Conservation (phyloP, 2,329 filamentous ascomycete species). For the Cadophora sp. region DNA sequence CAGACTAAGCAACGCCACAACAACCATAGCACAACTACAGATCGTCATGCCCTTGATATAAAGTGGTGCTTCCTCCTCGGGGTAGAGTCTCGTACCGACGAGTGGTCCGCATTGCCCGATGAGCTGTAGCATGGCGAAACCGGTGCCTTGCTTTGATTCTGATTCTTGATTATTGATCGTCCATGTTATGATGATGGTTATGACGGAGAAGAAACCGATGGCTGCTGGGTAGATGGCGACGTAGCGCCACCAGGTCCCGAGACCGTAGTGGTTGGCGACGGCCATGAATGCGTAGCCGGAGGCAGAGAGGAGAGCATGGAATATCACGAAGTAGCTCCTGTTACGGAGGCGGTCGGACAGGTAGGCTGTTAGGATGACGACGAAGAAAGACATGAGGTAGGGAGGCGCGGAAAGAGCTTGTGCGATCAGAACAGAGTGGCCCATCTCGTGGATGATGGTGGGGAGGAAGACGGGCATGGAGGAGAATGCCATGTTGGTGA, state of each 20-base stretch:
- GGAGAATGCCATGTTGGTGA: constrained; percentile 86
- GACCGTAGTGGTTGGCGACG: constrained; percentile 56
- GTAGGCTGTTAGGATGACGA: constrained; percentile 75
- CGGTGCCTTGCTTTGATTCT: constrained; percentile 73
- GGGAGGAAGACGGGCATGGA: constrained; percentile 89
- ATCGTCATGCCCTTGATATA: constrained; percentile 57
- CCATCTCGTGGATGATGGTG: constrained; percentile 79
- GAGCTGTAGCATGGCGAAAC: constrained; percentile 81
- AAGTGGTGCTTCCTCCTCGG: constrained; percentile 54
- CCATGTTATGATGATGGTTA: constrained; percentile 88
- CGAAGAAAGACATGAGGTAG: constrained; percentile 76
- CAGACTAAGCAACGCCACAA: constrained; percentile 52
- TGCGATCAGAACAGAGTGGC: constrained; percentile 68
- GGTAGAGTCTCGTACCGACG: constrained; percentile 61
- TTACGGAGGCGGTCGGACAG: constrained; percentile 71
- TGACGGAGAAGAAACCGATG: constrained; percentile 81
- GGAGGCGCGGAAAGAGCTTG: constrained; percentile 85
- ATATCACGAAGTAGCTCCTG: constrained; percentile 70
- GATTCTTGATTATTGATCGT: constrained; percentile 83
- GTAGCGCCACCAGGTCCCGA: constrained; percentile 66
- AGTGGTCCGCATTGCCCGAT: constrained; percentile 59
- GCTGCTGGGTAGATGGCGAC: constrained; percentile 79
- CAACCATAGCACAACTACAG: constrained; percentile 57
- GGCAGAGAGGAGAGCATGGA: constrained; percentile 72
- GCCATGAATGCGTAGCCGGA: constrained; percentile 66